Conservation (phyloP, 441 rosid genomes). For the Viola pubescens region DNA sequence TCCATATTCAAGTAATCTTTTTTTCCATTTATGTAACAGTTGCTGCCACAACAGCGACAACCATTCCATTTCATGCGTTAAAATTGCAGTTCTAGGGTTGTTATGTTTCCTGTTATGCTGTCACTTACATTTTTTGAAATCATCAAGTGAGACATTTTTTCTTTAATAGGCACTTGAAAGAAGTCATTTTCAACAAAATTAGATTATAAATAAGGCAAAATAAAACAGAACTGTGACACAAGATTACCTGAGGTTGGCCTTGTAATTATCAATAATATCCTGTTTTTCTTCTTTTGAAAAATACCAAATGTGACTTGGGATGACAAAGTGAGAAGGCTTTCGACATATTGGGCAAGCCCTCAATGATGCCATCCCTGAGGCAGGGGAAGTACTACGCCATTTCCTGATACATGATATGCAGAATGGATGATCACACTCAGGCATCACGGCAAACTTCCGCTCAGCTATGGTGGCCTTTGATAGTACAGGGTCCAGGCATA, state of each 20-base stretch:
- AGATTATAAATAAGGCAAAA: conserved; percentile 1
- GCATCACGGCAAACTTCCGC: conserved; percentile 70
- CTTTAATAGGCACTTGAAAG: not conserved
- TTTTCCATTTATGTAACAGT: no score
- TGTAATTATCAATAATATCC: conserved; percentile 61
- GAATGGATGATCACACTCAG: conserved; percentile 89
- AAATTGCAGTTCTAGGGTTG: no score
- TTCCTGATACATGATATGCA: conserved; percentile 82
- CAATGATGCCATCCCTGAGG: conserved; percentile 63
- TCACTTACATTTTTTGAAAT: not conserved
- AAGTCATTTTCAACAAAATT: not conserved
- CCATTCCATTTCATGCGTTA: no score
- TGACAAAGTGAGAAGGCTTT: conserved; percentile 64
- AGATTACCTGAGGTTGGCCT: conserved; percentile 63
- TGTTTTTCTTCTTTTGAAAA: conserved; percentile 61
- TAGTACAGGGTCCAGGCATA: conserved; percentile 63
- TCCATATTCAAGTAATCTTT: no score
- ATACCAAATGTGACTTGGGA: conserved; percentile 77
- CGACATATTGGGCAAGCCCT: conserved; percentile 87
- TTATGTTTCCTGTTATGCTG: not conserved
- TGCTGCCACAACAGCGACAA: no score
- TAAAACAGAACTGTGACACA: not conserved
- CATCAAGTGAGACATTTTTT: not conserved
- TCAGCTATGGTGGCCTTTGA: conserved; percentile 69
- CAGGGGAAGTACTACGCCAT: conserved; percentile 81